Percentiles rank a stretch among this genome's conserved stretches.
phyloP scores from a whole-genome alignment of 2,329 filamentous ascomycete genomes.

The Cladosporium colombiae region DNA sequence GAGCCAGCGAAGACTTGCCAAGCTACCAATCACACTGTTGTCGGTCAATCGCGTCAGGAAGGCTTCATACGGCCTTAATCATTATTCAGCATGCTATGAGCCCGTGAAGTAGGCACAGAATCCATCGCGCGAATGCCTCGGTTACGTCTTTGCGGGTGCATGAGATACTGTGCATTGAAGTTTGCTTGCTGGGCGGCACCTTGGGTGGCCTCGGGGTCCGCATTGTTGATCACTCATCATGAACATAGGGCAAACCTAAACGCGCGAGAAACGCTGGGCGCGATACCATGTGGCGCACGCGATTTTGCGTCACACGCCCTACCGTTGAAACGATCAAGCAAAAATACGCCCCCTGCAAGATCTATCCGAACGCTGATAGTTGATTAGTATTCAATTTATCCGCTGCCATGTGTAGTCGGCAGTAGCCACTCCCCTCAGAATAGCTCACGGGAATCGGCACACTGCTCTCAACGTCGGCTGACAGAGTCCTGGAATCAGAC shows the following conservation, averaged over 20 bases:
- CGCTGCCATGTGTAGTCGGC: not conserved
- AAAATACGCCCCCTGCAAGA: not conserved
- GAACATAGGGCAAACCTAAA: not conserved
- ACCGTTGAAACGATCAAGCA: not conserved
- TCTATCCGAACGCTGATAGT: not conserved
- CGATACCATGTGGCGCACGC: not conserved
- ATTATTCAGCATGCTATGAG: not conserved
- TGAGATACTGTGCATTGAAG: not conserved
- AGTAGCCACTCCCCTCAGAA: not conserved
- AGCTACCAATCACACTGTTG: not conserved
- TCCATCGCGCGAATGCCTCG: not conserved
- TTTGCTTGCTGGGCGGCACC: not conserved
- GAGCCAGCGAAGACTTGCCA: not conserved
- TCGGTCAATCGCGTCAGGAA: not conserved
- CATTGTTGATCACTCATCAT: slow-evolving; percentile 7
- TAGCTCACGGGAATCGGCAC: not conserved
- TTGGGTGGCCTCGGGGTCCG: not conserved
- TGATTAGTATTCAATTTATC: not conserved
- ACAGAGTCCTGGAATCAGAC: not conserved
- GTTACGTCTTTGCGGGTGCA: not conserved
- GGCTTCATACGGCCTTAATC: not conserved
- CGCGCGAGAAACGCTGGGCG: not conserved
- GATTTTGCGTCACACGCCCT: not conserved
- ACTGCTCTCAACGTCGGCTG: not conserved
- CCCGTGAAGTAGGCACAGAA: not conserved